Percentiles rank a stretch among this genome's conserved stretches.
phyloP scores from a whole-genome alignment of 441 rosid genomes.

The Biscutella laevigata region DNA sequence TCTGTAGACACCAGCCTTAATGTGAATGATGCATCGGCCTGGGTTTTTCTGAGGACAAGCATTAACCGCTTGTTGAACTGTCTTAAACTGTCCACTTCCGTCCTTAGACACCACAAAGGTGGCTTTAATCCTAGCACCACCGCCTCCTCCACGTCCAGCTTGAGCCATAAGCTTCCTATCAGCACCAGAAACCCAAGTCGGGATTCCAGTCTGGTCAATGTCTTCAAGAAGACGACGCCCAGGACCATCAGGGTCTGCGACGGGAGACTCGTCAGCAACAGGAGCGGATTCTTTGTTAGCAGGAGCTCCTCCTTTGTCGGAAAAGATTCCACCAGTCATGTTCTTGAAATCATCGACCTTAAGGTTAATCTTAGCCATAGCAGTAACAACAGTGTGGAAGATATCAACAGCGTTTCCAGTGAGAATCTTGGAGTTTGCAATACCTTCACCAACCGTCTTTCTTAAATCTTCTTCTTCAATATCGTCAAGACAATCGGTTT shows the following conservation, averaged over 20 bases:
- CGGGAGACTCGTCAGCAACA: constrained; percentile 1
- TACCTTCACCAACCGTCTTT: constrained; percentile 29
- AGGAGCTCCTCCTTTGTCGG: constrained; percentile 16
- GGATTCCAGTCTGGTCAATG: constrained; percentile 24
- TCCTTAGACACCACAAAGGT: constrained; percentile 45
- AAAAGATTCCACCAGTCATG: constrained; percentile 17
- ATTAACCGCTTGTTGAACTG: constrained; percentile 32
- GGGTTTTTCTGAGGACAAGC: constrained; percentile 34
- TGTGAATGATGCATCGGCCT: constrained; percentile 38
- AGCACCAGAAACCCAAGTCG: constrained; percentile 38
- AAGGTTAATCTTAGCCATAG: constrained; percentile 26
- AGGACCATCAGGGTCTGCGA: constrained; percentile 29
- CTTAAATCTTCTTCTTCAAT: constrained; percentile 30
- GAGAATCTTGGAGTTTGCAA: constrained; percentile 31
- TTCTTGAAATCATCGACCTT: constrained; percentile 18
- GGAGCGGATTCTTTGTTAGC: constrained; percentile 3
- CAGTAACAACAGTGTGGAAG: constrained; percentile 30
- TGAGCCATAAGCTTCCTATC: constrained; percentile 47
- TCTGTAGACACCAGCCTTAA: constrained; percentile 40
- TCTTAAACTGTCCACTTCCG: constrained; percentile 42
- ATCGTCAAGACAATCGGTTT: constrained; percentile 56
- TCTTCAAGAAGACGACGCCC: constrained; percentile 31
- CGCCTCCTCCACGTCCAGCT: constrained; percentile 36
- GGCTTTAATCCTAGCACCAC: constrained; percentile 20
- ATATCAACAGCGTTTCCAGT: constrained; percentile 47